These are phyloP conservation scores for Leucogyrophana mollusca DNA, from an alignment of 768 basidiomycete species.

Conservation along the genomic window DNA sequence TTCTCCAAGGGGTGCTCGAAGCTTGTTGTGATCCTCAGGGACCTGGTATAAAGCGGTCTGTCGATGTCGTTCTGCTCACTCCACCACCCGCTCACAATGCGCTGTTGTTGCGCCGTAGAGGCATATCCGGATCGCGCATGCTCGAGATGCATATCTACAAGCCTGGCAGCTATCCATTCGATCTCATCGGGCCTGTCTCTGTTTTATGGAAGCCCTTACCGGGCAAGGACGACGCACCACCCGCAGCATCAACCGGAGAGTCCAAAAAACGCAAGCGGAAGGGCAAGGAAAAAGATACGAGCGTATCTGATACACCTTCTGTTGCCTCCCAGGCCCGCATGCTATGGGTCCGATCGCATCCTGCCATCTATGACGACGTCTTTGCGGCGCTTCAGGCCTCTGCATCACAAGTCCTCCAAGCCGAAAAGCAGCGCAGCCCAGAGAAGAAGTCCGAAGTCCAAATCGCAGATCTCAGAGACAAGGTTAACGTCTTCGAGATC, in stretches of 20 bases:
- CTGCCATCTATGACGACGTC: conserved; percentile 60
- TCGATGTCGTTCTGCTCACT: neutral
- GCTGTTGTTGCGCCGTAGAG: conserved; percentile 43
- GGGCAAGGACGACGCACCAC: neutral
- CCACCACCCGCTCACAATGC: no score
- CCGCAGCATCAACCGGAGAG: conserved; percentile 8
- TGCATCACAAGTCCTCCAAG: conserved; percentile 49
- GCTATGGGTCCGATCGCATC: conserved; percentile 82
- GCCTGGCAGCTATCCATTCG: conserved; percentile 60
- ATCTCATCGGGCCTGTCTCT: conserved; percentile 65
- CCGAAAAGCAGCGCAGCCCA: conserved; percentile 22
- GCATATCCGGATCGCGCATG: conserved; percentile 60
- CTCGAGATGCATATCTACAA: conserved; percentile 70
- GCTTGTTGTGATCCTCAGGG: conserved; percentile 65
- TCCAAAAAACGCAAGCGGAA: conserved; percentile 29
- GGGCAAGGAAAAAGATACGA: conserved; percentile 28
- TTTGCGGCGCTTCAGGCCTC: conserved; percentile 50
- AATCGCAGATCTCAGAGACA: conserved; percentile 67
- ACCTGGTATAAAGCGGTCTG: conserved; percentile 62
- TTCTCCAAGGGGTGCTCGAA: conserved; percentile 52
- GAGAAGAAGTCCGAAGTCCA: conserved; percentile 44
- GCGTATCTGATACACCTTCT: conserved; percentile 4
- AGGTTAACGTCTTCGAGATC: conserved; percentile 82
- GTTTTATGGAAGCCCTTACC: conserved; percentile 67
- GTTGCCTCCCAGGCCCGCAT: conserved; percentile 31